A percentile compares a stretch with the other conserved stretches of the same genome.
Evolutionary conservation across 345 rosid species (phyloP).

Genomic region (sweet orange (Citrus sinensis)): DVS_A1.0 CM039165.1:34392501-34393000

Average conservation of each 20-base stretch:
- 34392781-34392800: constrained; percentile 42
- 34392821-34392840: constrained; percentile 1
- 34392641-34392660: not conserved
- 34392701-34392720: constrained; percentile 15
- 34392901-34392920: too few species aligned
- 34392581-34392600: constrained; percentile 37
- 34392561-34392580: constrained; percentile 37
- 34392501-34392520: constrained; percentile 27
- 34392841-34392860: not conserved
- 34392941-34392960: too few species aligned
- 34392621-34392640: not conserved
- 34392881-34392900: too few species aligned
- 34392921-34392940: too few species aligned
- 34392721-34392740: constrained; percentile 19
- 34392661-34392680: not conserved
- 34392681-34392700: not conserved
- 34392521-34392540: constrained; percentile 37
- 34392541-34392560: constrained; percentile 50
- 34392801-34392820: constrained; percentile 29
- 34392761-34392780: constrained; percentile 63
- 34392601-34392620: constrained; percentile 36
- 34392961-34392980: too few species aligned
- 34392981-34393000: too few species aligned
- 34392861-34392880: too few species aligned
- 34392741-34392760: constrained; percentile 44